Evolutionary conservation across 805 yeast species (phyloP), one percentile per base, ranked within the genome.

Genomic region (Millerozyma miso): DNA sequence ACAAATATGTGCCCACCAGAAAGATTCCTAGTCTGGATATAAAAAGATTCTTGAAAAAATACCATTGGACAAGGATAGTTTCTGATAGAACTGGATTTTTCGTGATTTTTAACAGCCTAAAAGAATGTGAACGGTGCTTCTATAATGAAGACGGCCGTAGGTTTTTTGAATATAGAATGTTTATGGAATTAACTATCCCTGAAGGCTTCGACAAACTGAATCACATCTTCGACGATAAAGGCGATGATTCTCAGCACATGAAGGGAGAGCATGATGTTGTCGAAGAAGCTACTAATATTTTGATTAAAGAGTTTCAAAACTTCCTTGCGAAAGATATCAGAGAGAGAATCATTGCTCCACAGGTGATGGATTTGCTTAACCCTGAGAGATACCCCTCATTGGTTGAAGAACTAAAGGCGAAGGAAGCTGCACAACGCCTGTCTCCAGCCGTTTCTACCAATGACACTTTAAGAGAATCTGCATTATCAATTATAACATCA

Each of bases 301-400:
- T 89, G 38, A 56, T 81, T 19, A 78, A 76, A 42, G 96, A 88
- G 49, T 71, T 88, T 39, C 79, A 78, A 45, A 65, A 69, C 8
- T 80, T 81, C 37, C 59, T 88, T 36, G 65, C 80, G 16, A 83
- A 83, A 46, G 95, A 88, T 62, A 76, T 88, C 18, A 71, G 85
- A 50, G 91, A 81, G 53, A 76, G 88, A 46, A 63, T 85, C 3
- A 74, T 87, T 18, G 89, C 85, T 0, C 88, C 93, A 0, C 70
- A 74, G 1, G 76, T 88, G 14, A 68, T 85, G 41, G 81, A 81
- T 23, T 62, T 75, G 15, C 67, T 88, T 49, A 74, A 77, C 43
- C 81, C 80, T 33, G 77, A 75, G 3, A 74, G 73, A 32, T 83
- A 76, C 54, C 84, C 87, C 1, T 75, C 72, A 3, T 56, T 69